Conservation (phyloP, 2,329 filamentous ascomycete species). For the Leptosphaerulina australis region DNA sequence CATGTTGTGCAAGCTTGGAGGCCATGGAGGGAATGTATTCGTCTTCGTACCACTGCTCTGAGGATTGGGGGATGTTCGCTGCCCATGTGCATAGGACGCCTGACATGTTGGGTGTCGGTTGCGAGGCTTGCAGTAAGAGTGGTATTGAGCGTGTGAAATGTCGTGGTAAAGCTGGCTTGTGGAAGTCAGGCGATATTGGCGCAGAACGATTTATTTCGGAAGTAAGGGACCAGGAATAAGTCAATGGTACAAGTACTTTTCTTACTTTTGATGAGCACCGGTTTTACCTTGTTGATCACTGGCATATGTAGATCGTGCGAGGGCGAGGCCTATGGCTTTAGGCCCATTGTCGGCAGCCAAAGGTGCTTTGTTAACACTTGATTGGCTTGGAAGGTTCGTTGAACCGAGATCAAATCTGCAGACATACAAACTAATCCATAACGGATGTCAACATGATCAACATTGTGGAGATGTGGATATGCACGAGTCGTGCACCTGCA, state of each 20-base stretch:
- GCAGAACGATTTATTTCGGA: neutral
- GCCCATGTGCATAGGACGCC: slow-evolving; percentile 30
- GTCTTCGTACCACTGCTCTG: slow-evolving; percentile 24
- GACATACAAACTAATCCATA: neutral
- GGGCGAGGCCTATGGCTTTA: slow-evolving; percentile 4
- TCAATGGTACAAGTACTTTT: slow-evolving; percentile 6
- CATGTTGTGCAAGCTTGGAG: slow-evolving; percentile 10
- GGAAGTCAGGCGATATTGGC: neutral
- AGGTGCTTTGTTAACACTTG: neutral
- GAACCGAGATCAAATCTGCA: neutral
- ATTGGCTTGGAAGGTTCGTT: slow-evolving; percentile 1
- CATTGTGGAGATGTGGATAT: slow-evolving; percentile 8
- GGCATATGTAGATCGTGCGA: slow-evolving; percentile 3
- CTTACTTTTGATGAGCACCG: slow-evolving; percentile 5
- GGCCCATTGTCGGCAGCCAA: neutral
- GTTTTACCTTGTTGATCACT: slow-evolving; percentile 3
- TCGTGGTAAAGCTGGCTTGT: neutral
- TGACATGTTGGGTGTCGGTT: slow-evolving; percentile 17
- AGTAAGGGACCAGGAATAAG: neutral
- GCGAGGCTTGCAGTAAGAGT: neutral
- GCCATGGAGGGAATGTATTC: slow-evolving; percentile 19
- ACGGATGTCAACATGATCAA: slow-evolving; percentile 3
- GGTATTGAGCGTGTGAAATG: neutral
- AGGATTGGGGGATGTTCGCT: slow-evolving; percentile 19
- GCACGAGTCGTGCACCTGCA: slow-evolving; percentile 11